Evolutionary conservation across 176 grass and related monocot species (phyloP).

Genomic region (Thalia dealbata): DNA sequence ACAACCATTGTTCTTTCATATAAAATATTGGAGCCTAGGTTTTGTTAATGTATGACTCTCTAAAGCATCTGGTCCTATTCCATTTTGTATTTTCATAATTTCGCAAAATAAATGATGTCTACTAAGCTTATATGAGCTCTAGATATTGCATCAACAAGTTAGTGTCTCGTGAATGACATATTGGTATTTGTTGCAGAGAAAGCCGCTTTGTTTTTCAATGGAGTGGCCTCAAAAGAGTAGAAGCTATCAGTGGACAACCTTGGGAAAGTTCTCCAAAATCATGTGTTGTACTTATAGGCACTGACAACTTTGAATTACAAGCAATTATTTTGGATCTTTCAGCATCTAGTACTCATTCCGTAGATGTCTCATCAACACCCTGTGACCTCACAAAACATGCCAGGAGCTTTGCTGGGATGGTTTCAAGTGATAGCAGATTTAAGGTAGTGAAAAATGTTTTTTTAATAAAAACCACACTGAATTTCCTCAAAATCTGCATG

Average conservation of each 20-base stretch:
- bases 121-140: not conserved
- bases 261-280: slow-evolving; percentile 24
- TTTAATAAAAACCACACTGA: not conserved
- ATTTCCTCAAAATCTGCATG: not conserved
- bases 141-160: not conserved
- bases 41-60: not conserved
- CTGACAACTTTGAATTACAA: slow-evolving; percentile 12
- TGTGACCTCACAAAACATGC: not conserved
- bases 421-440: slow-evolving; percentile 18
- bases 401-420: slow-evolving; percentile 1
- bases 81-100: not conserved
- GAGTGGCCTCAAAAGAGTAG: slow-evolving; percentile 22
- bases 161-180: not conserved
- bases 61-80: not conserved
- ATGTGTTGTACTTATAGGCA: slow-evolving; percentile 17
- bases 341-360: not conserved
- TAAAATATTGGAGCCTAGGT: not conserved
- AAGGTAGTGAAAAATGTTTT: not conserved
- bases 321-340: slow-evolving; percentile 13
- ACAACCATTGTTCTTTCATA: not conserved
- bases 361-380: not conserved
- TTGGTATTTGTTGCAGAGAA: slow-evolving; percentile 10
- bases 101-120: not conserved
- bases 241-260: slow-evolving; percentile 13
- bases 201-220: slow-evolving; percentile 17